Evolutionary conservation across 805 yeast species (phyloP), one percentile per base, ranked within the genome.

Genomic region (Myxozyma geophila): DNA sequence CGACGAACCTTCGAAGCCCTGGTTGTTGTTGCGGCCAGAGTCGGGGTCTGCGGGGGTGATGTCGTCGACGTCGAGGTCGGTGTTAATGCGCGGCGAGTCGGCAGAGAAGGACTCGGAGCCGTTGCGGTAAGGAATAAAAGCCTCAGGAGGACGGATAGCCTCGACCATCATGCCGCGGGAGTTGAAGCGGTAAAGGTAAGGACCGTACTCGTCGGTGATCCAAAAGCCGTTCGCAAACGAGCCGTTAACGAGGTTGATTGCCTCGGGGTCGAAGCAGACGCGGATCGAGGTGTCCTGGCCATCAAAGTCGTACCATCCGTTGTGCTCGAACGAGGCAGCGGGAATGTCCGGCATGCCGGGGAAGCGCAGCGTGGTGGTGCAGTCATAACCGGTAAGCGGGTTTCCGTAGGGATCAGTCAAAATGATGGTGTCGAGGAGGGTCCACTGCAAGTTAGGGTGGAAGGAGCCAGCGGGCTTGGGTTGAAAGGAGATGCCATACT

Each of bases 121-220:
- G 41, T 64, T 63, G 35, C 68, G 63, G 44, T 48, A 40, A 21
- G 68, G 68, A 13, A 64, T 33, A 46, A 64, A 7, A 7, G 68
- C 68, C 43, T 64, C 67, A 8, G 52, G 51, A 9, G 68, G 68
- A 17, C 60, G 63, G 48, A 64, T 64, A 15, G 68, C 68, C 35
- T 62, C 58, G 39, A 63, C 54, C 63, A 65, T 54, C 54, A 46
- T 23, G 28, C 67, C 67, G 12, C 40, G 43, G 3, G 60, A 17
- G 50, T 57, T 63, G 54, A 63, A 65, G 28, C 55, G 46, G 58
- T 65, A 58, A 19, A 65, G 49, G 51, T 58, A 59, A 2, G 68
- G 68, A 13, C 68, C 67, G 49, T 63, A 62, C 59, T 65, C 64
- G 51, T 65, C 67, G 6, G 64, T 43, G 49, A 65, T 65, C 63